Percentiles rank a stretch among this genome's conserved stretches.
These are phyloP conservation scores for Coffea eugenioides DNA, from an alignment of 257 asterid genomes.

Conservation along the genomic window DNA sequence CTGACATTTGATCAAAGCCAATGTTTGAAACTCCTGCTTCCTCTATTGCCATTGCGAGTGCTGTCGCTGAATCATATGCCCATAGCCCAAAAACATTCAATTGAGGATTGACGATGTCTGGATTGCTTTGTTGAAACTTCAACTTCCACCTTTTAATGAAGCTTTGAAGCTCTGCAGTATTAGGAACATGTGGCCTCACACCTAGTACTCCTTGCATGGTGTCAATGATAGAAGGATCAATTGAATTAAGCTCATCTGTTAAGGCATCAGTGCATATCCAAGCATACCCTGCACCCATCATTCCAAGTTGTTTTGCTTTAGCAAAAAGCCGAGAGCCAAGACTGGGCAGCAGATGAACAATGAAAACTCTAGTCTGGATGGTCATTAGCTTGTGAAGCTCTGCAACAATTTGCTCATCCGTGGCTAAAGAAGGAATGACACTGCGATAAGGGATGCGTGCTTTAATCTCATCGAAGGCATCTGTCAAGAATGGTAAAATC, in stretches of 20 bases:
- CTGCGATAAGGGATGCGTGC: slow-evolving; percentile 45
- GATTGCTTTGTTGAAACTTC: slow-evolving; percentile 13
- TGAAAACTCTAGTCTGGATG: slow-evolving; percentile 52
- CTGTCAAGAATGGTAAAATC: slow-evolving; percentile 41
- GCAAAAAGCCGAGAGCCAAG: slow-evolving; percentile 40
- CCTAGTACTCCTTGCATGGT: slow-evolving; percentile 64
- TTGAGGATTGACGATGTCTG: slow-evolving; percentile 18
- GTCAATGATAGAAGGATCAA: slow-evolving; percentile 27
- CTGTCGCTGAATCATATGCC: slow-evolving; percentile 52
- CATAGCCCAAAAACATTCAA: slow-evolving; percentile 39
- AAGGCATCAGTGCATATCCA: slow-evolving; percentile 56
- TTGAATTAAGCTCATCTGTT: slow-evolving; percentile 20
- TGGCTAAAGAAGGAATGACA: slow-evolving; percentile 33
- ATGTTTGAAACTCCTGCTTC: slow-evolving; percentile 18
- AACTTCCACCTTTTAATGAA: slow-evolving; percentile 36
- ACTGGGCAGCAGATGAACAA: slow-evolving; percentile 34
- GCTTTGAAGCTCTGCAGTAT: slow-evolving; percentile 20
- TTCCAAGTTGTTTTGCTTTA: slow-evolving; percentile 37
- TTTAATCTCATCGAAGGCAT: slow-evolving; percentile 35
- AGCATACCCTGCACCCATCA: slow-evolving; percentile 45
- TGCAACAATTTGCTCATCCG: slow-evolving; percentile 34
- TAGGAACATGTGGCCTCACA: slow-evolving; percentile 36
- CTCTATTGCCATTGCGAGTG: slow-evolving; percentile 55
- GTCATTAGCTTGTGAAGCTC: slow-evolving; percentile 50
- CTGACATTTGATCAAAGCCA: slow-evolving; percentile 13